phyloP scores from a whole-genome alignment of 2,329 filamentous ascomycete species.

The Orbilia javanica region DNA sequence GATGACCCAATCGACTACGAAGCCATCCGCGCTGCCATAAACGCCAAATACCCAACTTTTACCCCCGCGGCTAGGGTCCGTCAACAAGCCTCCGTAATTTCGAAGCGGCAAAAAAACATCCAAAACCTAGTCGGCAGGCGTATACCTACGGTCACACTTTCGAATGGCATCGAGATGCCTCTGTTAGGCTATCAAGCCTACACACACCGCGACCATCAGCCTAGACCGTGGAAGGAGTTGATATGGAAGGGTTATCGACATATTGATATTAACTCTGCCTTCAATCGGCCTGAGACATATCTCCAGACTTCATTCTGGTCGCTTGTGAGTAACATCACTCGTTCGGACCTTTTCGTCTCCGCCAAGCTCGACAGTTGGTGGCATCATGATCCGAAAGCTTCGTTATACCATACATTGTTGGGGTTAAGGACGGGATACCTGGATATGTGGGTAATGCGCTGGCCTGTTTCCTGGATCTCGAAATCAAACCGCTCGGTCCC shows the following conservation, averaged over 20 bases:
- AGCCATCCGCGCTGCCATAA: not conserved
- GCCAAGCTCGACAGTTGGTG: conserved; percentile 41
- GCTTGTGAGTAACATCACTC: conserved; percentile 9
- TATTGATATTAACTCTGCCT: conserved; percentile 33
- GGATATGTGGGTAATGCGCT: conserved; percentile 46
- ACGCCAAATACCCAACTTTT: conserved; percentile 2
- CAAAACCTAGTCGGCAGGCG: not conserved
- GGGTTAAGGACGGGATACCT: conserved; percentile 47
- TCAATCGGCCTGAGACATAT: conserved; percentile 22
- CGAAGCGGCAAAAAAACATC: not conserved
- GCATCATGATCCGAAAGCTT: conserved; percentile 39
- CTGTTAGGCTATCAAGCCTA: conserved; percentile 33
- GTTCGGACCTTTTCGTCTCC: conserved; percentile 43
- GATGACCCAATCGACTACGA: not conserved
- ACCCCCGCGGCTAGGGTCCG: conserved; percentile 9
- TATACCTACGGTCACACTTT: not conserved
- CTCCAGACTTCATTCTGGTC: conserved; percentile 18
- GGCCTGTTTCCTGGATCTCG: conserved; percentile 33
- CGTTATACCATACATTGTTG: conserved; percentile 24
- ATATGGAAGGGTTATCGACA: conserved; percentile 30
- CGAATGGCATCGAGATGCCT: conserved; percentile 34
- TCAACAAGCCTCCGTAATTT: not conserved
- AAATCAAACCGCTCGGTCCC: not conserved
- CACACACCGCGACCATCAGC: conserved; percentile 2
- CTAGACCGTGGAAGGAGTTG: conserved; percentile 21